phyloP scores from a whole-genome alignment of 495 filamentous ascomycete genomes.

The Penicillium flavigenum region DNA sequence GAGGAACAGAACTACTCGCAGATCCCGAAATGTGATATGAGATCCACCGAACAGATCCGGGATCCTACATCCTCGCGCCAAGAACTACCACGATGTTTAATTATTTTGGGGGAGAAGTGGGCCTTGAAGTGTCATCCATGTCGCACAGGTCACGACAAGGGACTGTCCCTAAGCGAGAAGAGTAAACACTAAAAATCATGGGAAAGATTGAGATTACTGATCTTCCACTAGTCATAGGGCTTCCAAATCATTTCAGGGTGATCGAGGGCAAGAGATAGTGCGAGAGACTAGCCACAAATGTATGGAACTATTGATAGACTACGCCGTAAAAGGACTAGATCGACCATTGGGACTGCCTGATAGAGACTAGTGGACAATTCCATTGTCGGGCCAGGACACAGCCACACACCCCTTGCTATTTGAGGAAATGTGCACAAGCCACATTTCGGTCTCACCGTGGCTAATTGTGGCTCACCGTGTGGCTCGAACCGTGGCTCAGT shows the following conservation, averaged over 20 bases:
- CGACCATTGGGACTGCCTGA: conserved; percentile 4
- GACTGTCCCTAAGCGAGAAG: background rate
- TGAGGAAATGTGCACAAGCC: conserved; percentile 25
- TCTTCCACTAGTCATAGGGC: conserved; percentile 6
- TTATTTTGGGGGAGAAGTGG: conserved; percentile 5
- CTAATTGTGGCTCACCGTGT: conserved; percentile 17
- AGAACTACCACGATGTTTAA: conserved; percentile 5
- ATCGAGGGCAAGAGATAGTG: conserved; percentile 15
- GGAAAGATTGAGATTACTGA: background rate
- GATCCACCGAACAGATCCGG: conserved; percentile 11
- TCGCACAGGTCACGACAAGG: conserved; percentile 17
- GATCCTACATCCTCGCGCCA: background rate
- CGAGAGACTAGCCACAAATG: conserved; percentile 10
- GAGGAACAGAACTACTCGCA: background rate
- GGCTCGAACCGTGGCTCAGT: no score
- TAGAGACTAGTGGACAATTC: conserved; percentile 12
- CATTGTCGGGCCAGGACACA: conserved; percentile 20
- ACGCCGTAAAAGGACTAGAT: conserved; percentile 9
- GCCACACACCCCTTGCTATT: conserved; percentile 27
- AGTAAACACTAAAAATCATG: background rate
- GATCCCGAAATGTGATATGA: conserved; percentile 4
- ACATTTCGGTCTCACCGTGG: conserved; percentile 30
- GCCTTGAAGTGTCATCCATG: conserved; percentile 14
- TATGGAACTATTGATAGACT: conserved; percentile 25
- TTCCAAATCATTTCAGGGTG: conserved; percentile 23